A percentile compares a stretch with the other conserved stretches of the same genome.
Conservation (phyloP, 176 grass and related monocot species). For the Oryza punctata region DNA sequence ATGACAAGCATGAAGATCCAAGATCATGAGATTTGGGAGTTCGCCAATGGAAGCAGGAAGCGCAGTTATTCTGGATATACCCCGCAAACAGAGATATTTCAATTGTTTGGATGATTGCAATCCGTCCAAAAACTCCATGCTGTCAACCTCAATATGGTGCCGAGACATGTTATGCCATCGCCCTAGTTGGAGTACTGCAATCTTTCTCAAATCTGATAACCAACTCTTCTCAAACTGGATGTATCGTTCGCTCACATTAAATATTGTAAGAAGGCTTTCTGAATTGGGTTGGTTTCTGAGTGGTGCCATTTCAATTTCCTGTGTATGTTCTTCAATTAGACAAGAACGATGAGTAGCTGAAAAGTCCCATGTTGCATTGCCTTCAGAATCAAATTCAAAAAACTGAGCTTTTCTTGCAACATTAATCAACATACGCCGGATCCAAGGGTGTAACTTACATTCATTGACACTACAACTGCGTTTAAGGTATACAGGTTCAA, state of each 20-base stretch:
- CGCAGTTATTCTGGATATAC: constrained; percentile 50
- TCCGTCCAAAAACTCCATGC: constrained; percentile 49
- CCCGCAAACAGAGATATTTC: constrained; percentile 62
- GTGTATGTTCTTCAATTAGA: constrained; percentile 33
- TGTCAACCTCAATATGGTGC: constrained; percentile 66
- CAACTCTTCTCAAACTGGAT: constrained; percentile 53
- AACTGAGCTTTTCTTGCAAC: constrained; percentile 52
- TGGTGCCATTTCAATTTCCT: not conserved
- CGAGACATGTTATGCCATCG: constrained; percentile 41
- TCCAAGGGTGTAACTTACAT: constrained; percentile 59
- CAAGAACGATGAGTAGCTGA: constrained; percentile 43
- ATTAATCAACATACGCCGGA: constrained; percentile 47
- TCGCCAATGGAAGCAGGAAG: constrained; percentile 65
- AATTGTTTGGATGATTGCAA: constrained; percentile 50
- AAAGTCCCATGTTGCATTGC: constrained; percentile 41
- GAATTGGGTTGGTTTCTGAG: not conserved
- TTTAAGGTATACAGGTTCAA: constrained; percentile 47
- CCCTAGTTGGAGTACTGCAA: constrained; percentile 56
- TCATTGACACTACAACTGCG: constrained; percentile 23
- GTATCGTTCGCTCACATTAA: constrained; percentile 55
- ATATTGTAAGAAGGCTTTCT: constrained; percentile 38
- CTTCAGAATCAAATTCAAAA: constrained; percentile 57
- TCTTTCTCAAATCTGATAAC: constrained; percentile 48
- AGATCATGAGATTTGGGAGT: constrained; percentile 53
- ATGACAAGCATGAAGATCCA: constrained; percentile 84